Conservation (phyloP, 805 yeast genomes). For the Candida dajiaensis region DNA sequence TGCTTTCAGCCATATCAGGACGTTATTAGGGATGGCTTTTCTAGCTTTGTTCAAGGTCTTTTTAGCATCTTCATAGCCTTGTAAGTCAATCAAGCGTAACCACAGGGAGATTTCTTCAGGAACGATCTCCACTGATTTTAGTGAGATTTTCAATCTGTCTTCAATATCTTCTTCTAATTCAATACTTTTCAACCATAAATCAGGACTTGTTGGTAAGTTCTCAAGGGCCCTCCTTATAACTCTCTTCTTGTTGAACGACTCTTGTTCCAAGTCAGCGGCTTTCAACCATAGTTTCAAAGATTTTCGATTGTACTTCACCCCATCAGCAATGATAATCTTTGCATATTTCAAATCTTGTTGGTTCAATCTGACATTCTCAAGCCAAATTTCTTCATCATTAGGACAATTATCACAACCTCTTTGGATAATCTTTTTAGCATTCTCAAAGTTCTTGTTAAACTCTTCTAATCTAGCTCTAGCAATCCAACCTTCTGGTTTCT, state of each 20-base stretch:
- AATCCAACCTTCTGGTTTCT: constrained; percentile 75
- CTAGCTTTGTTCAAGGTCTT: constrained; percentile 55
- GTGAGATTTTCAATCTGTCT: constrained; percentile 47
- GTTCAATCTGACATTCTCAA: constrained; percentile 68
- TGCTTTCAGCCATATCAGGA: constrained; percentile 65
- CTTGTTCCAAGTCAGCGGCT: constrained; percentile 63
- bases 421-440: constrained; percentile 57
- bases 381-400: constrained; percentile 69
- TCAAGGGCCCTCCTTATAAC: constrained; percentile 71
- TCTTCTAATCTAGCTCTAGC: constrained; percentile 79
- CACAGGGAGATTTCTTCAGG: constrained; percentile 64
- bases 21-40: constrained; percentile 40
- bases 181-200: constrained; percentile 66
- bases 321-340: constrained; percentile 58
- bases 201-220: constrained; percentile 46
- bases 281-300: constrained; percentile 68
- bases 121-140: constrained; percentile 62
- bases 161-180: constrained; percentile 48
- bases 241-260: constrained; percentile 42
- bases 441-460: constrained; percentile 44
- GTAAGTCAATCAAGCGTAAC: constrained; percentile 47
- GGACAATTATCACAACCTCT: constrained; percentile 74
- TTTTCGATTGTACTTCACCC: constrained; percentile 47
- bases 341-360: constrained; percentile 37
- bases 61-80: constrained; percentile 43